Base-by-base conservation (phyloP, 1,284 basidiomycete species). In the Trichosporon sp. region DNA sequence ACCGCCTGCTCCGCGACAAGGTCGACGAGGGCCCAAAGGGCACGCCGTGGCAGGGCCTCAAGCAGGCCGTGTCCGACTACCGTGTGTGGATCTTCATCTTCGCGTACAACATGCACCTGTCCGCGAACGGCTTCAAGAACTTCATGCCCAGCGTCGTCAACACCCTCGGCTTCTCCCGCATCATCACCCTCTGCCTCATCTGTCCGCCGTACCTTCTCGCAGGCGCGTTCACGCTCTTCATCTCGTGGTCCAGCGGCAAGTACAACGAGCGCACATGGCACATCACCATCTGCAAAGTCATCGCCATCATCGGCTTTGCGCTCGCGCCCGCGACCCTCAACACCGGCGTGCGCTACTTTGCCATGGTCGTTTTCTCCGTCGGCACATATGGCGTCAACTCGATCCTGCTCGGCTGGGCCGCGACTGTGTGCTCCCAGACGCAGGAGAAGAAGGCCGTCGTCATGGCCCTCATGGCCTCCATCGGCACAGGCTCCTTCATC, bases 171-270 rank as follows among this genome's bases (percentile, higher is more conserved):
- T 81, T 77, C 73, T 68, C 63, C 38, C 70, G 72, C 21, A 80
- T 75, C 62, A 75, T 77, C 62, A 81, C 81, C 0, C 77, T 83
- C 13, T 73, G 81, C 8, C 77, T 84, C 51, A 82, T 80, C 23
- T 80, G 79, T 35, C 82, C 82, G 18, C 80, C 81, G 0, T 82
- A 81, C 73, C 70, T 78, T n/a, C 23, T 75, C 18, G 74, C 76
- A 2, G 76, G 74, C 15, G 29, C 67, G 1, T 69, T 74, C 31
- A 72, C 73, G 47, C 60, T 77, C 18, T 32, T 53, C 25, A 65
- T 75, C 65, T 71, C 71, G 2, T 75, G 67, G 62, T 70, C 69
- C 15, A 79, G 78, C 2, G 79, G 74, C 62, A 65, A 70, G 51
- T 70, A 67, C 38, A 75, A 74, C 68, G 73, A 75, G 65, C 70